Base-by-base conservation (phyloP, 2,329 filamentous ascomycete species). In the Penicillium sp. region DNA sequence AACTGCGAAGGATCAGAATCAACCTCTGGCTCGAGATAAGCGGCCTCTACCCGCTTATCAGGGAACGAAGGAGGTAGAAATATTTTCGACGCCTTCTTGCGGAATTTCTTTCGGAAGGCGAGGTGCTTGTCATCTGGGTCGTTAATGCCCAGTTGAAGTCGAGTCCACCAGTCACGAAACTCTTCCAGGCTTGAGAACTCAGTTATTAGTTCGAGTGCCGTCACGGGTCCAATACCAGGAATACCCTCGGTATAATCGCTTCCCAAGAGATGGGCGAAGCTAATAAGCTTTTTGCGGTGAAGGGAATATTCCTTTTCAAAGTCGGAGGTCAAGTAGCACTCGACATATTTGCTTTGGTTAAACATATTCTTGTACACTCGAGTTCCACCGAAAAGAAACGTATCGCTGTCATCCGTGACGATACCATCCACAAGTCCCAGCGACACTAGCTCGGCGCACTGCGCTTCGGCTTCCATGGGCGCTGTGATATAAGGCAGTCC, bases 341-440 rank as follows among this genome's bases (percentile, higher is more conserved):
- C 94, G 41, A 99, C 94, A 66, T 91, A 96, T 71, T 99, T 99
- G 73, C 94, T 94, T 66, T 91, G 88, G 74, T 97, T 99, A 81
- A 99, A 99, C 92, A 99, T 96, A 78, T 99, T 99, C 74, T 99
- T 99, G 81, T 99, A 99, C 22, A 99, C 89, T 18, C 93, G 83
- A 0, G 92, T 99, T 35, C 94, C 95, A 18, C 94, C 95, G 72
- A 99, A 99, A 1, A 99, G 83, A 68, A 99, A 99, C 0, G 88
- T 95, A 78, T 99, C 94, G 2, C 89, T 95, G 71, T 99, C 94
- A 67, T 99, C 94, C 0, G 95, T 99, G 27, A 99, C 92, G 58
- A 99, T 96, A 12, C 95, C 94, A 70, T 99, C 95, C 8, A 99
- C 95, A 0, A 97, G 84, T 0, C 91, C 90, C 0, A 97, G 79